A percentile compares a stretch with the other conserved stretches of the same genome.
phyloP scores from a whole-genome alignment of 768 basidiomycete genomes.

The Pisolithus microcarpus region DNA sequence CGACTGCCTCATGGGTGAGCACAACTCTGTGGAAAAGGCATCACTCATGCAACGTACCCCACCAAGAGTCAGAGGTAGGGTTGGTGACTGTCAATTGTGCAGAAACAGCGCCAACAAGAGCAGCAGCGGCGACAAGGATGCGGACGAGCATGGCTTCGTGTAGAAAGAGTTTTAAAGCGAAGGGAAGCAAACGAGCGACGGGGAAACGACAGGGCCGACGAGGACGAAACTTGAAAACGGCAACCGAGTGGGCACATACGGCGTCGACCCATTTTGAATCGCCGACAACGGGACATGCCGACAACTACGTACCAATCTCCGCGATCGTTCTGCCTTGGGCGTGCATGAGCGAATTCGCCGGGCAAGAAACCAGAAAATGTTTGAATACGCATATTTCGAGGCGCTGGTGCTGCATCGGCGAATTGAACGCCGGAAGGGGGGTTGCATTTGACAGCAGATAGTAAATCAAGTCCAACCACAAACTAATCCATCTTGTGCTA shows the following conservation, averaged over 20 bases:
- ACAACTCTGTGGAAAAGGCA: background rate
- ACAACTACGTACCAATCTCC: background rate
- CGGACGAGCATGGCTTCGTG: slow-evolving; percentile 25
- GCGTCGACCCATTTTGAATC: background rate
- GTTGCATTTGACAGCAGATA: too few relatives aligned
- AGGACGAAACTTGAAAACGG: background rate
- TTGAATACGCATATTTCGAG: too few relatives aligned
- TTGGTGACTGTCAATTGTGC: slow-evolving; percentile 39
- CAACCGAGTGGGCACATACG: background rate
- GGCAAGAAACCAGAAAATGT: too few relatives aligned
- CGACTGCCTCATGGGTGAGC: slow-evolving; percentile 35
- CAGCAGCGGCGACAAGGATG: slow-evolving; percentile 30
- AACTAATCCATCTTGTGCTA: too few relatives aligned
- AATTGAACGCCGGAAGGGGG: too few relatives aligned
- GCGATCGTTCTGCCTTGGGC: too few relatives aligned
- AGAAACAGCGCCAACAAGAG: slow-evolving; percentile 32
- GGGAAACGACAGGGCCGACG: slow-evolving; percentile 3
- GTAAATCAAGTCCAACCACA: too few relatives aligned
- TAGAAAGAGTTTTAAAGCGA: slow-evolving; percentile 6
- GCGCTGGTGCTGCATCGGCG: too few relatives aligned
- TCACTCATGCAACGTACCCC: slow-evolving; percentile 40
- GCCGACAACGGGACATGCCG: background rate
- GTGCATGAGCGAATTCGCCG: too few relatives aligned
- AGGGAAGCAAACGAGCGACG: slow-evolving; percentile 22
- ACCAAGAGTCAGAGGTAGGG: slow-evolving; percentile 47